Conservation (phyloP, 1,284 basidiomycete species). For the Pascua guehoae region DNA sequence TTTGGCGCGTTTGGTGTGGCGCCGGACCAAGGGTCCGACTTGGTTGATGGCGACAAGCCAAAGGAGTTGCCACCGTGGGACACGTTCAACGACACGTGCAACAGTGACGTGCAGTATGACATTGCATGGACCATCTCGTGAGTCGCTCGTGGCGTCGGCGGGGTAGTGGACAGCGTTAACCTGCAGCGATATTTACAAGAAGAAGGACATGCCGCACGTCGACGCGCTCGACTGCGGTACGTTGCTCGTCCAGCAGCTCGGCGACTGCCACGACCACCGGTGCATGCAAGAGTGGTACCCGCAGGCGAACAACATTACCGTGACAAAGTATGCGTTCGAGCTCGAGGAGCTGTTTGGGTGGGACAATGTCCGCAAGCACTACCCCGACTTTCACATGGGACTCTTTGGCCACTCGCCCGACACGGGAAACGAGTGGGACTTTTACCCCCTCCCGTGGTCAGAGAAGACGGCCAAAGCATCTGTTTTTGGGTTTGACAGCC, state of each 20-base stretch:
- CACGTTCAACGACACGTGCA: slow-evolving; percentile 23
- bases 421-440: slow-evolving; percentile 49
- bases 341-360: slow-evolving; percentile 46
- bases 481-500: slow-evolving; percentile 47
- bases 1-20: too few relatives aligned
- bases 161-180: too few relatives aligned
- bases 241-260: slow-evolving; percentile 47
- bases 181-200: slow-evolving; percentile 42
- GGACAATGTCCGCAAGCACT: slow-evolving; percentile 31
- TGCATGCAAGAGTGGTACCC: slow-evolving; percentile 49
- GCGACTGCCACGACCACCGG: slow-evolving; percentile 43
- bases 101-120: slow-evolving; percentile 29
- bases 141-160: slow-evolving; percentile 17
- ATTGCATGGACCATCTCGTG: slow-evolving; percentile 43
- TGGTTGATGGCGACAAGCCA: too few relatives aligned
- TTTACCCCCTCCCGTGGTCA: slow-evolving; percentile 41
- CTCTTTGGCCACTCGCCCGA: slow-evolving; percentile 49
- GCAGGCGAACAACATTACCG: slow-evolving; percentile 46
- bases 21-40: too few relatives aligned
- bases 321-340: slow-evolving; percentile 50
- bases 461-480: slow-evolving; percentile 36
- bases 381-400: slow-evolving; percentile 40
- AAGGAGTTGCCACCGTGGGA: background rate
- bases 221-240: slow-evolving; percentile 45
- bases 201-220: slow-evolving; percentile 38